Evolutionary conservation across 331 rosid species (phyloP).

Genomic region (Malus hybrid): DNA sequence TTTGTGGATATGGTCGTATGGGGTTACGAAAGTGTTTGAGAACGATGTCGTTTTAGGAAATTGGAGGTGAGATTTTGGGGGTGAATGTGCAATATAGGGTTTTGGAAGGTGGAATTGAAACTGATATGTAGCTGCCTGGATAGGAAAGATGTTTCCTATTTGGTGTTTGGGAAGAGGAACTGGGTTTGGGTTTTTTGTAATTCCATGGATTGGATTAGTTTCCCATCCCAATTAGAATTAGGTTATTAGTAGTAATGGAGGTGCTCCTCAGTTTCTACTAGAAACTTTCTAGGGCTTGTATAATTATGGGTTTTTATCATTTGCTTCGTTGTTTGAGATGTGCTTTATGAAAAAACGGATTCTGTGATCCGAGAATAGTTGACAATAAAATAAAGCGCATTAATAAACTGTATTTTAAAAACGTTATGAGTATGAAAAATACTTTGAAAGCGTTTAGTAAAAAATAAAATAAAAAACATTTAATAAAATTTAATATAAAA

Average conservation of each 20-base stretch:
- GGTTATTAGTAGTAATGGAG: no score
- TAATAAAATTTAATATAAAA: no score
- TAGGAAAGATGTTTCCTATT: background rate
- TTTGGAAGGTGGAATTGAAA: no score
- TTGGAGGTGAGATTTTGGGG: background rate
- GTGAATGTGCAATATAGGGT: slow-evolving; percentile 10
- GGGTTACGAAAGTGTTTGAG: background rate
- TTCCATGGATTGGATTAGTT: background rate
- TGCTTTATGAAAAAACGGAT: no score
- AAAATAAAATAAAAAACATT: no score
- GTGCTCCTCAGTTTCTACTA: background rate
- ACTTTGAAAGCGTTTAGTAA: no score
- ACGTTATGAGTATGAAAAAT: background rate
- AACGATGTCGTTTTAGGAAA: background rate
- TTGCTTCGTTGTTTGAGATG: no score
- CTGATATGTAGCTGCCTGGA: background rate
- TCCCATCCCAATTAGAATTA: background rate
- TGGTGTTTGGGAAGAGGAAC: background rate
- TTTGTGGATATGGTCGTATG: background rate
- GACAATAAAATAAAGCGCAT: no score
- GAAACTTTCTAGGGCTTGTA: no score
- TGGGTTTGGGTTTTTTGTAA: background rate
- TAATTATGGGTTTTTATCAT: no score
- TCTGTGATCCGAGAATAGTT: no score
- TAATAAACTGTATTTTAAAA: no score